phyloP scores from a whole-genome alignment of 208 protist genomes.

The Vickermania ingenoplastis region DNA sequence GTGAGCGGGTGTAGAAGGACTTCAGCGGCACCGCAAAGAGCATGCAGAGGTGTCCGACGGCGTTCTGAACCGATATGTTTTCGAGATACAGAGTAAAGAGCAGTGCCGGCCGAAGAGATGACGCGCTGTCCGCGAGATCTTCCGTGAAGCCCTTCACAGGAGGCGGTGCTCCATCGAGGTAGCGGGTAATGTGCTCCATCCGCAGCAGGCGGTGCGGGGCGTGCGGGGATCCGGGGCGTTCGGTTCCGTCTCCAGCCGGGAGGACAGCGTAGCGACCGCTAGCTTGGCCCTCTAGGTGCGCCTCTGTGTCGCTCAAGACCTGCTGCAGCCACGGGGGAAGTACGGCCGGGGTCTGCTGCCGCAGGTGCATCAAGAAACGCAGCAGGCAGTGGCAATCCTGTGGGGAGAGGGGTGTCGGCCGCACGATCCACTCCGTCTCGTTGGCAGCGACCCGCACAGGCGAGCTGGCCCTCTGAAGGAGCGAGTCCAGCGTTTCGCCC shows the following conservation, averaged over 20 bases:
- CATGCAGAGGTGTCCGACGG: slow-evolving; percentile 51
- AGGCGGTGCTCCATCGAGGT: slow-evolving; percentile 57
- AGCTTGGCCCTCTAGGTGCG: neutral
- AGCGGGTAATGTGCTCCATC: slow-evolving; percentile 40
- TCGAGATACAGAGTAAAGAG: slow-evolving; percentile 74
- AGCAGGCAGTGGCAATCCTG: slow-evolving; percentile 37
- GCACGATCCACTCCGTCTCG: slow-evolving; percentile 24
- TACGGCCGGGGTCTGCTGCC: slow-evolving; percentile 28
- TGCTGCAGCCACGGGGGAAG: slow-evolving; percentile 16
- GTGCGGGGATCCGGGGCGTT: neutral
- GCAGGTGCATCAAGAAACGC: slow-evolving; percentile 49
- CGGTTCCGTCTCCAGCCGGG: too few species aligned
- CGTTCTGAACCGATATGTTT: slow-evolving; percentile 76
- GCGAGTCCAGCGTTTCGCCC: neutral
- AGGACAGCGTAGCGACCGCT: neutral
- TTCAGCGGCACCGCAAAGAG: slow-evolving; percentile 59
- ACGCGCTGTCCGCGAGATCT: slow-evolving; percentile 11
- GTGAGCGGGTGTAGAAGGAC: slow-evolving; percentile 47
- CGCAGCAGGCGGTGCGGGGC: slow-evolving; percentile 19
- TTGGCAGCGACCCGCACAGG: slow-evolving; percentile 53
- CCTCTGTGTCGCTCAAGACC: slow-evolving; percentile 5
- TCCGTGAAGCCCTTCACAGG: slow-evolving; percentile 68
- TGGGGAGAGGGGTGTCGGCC: slow-evolving; percentile 29
- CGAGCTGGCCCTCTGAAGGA: slow-evolving; percentile 5
- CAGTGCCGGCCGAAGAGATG: slow-evolving; percentile 37